Evolutionary conservation across 306 rosid species (phyloP), one percentile per base, ranked within the genome.

Genomic region (Cucurbita argyrosperma): DNA sequence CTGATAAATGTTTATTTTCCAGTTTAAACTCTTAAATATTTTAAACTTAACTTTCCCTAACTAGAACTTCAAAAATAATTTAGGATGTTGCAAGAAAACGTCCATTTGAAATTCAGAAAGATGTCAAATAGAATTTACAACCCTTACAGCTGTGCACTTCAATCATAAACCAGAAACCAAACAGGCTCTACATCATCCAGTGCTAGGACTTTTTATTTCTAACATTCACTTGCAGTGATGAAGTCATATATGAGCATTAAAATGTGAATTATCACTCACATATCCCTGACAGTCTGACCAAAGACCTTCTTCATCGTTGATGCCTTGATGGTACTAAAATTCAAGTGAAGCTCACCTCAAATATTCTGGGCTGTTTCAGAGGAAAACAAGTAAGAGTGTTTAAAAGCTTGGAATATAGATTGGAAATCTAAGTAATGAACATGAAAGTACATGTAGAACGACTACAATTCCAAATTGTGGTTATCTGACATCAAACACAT

Each of bases 241-340:
- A 73, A 19, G 39, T 54, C 65, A 73, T 57, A 19, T 10, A 19
- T 40, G 4, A 56, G 39, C 21, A 39, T 55, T 13, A 73, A 19
- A 65, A 77, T 19, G 43, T 73, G 21, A 57, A 37, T 19, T 45
- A 72, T 79, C 11, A 85, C 97, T 87, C 85, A 94, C 99, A 94
- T 68, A 81, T 94, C 99, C 85, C 99, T 84, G 71, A 94, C 96
- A 80, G 99, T 94, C 88, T 91, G 99, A 79, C 80, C 96, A 79
- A 94, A 80, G 81, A 60, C 99, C 83, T 94, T 94, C 99, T 94
- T 94, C 99, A 94, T 94, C 35, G 16, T 80, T 76, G 62, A 69
- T 66, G 72, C 72, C 55, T 65, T 45, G 54, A 52, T 50, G 64
- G 62, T 64, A 65, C 72, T 65, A 38, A 55, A 73, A 55, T 40